A percentile compares a stretch with the other conserved stretches of the same genome.
phyloP scores from a whole-genome alignment of 139 green algal species.

The Chlorella sp. region DNA sequence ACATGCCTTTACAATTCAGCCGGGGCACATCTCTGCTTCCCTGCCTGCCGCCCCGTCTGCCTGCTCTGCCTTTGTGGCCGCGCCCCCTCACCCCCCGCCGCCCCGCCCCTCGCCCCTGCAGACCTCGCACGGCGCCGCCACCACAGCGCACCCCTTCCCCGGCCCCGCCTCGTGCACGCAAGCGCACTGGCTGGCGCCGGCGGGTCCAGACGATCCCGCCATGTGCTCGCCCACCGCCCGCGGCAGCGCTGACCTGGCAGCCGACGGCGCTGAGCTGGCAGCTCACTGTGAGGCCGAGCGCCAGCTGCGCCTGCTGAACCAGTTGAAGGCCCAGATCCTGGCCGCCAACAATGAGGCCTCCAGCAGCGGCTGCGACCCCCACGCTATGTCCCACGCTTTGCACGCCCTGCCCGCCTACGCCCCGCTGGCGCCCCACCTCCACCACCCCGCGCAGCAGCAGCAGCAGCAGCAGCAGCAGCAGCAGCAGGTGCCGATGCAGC shows the following conservation, averaged over 20 bases:
- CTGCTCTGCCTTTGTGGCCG: no score
- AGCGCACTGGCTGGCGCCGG: no score
- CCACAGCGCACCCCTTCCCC: no score
- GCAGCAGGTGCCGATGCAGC: neutral
- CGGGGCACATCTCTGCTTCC: no score
- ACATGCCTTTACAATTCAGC: no score
- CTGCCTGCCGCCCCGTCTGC: no score
- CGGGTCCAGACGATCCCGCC: no score
- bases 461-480: neutral
- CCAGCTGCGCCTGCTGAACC: conserved; percentile 10
- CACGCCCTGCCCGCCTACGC: no score
- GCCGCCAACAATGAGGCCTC: neutral
- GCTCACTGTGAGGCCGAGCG: neutral
- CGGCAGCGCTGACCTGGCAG: neutral
- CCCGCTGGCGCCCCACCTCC: neutral
- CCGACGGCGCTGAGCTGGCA: neutral
- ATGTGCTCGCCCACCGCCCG: neutral
- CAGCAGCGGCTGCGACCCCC: neutral
- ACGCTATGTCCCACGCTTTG: neutral
- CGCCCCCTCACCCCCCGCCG: no score
- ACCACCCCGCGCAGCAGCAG: neutral
- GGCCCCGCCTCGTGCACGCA: no score
- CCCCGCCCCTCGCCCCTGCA: no score
- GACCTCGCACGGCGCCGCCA: no score
- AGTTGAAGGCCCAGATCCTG: neutral